These are phyloP conservation scores for Trichoderma gamsii DNA, from an alignment of 495 filamentous ascomycete species.

Conservation along the genomic window DNA sequence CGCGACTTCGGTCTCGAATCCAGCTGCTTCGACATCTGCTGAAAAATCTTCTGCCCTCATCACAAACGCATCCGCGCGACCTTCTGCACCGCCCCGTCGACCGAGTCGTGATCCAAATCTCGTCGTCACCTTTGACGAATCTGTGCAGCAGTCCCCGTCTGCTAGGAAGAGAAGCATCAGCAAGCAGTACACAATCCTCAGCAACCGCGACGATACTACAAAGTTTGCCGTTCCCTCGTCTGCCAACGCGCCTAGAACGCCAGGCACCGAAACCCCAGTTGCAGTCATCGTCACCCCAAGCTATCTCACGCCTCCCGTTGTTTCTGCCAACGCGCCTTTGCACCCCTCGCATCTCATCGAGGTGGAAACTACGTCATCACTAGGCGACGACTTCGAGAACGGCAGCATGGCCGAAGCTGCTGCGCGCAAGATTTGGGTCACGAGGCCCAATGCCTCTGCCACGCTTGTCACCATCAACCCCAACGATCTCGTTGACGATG, in stretches of 20 bases:
- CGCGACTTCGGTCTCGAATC: background rate
- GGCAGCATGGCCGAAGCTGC: constrained; percentile 45
- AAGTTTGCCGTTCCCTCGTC: background rate
- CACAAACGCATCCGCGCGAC: background rate
- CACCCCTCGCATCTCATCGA: background rate
- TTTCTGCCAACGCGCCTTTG: background rate
- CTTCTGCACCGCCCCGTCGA: constrained; percentile 1
- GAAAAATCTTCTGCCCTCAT: background rate
- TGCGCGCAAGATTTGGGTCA: constrained; percentile 89
- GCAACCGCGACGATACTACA: background rate
- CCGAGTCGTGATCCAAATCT: background rate
- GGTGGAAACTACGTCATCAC: background rate
- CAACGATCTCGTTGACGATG: constrained; percentile 90
- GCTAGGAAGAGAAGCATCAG: background rate
- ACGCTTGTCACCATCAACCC: constrained; percentile 80
- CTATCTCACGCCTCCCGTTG: background rate
- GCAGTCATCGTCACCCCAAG: background rate
- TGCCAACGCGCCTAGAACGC: background rate
- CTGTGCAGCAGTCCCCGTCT: background rate
- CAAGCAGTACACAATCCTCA: background rate
- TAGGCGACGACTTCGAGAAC: background rate
- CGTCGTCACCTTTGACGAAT: background rate
- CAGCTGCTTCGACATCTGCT: background rate
- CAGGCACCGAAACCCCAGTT: background rate
- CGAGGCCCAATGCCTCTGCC: constrained; percentile 72